Base-by-base conservation (phyloP, 2,329 filamentous ascomycete genomes). In the Fusarium goolgardi region DNA sequence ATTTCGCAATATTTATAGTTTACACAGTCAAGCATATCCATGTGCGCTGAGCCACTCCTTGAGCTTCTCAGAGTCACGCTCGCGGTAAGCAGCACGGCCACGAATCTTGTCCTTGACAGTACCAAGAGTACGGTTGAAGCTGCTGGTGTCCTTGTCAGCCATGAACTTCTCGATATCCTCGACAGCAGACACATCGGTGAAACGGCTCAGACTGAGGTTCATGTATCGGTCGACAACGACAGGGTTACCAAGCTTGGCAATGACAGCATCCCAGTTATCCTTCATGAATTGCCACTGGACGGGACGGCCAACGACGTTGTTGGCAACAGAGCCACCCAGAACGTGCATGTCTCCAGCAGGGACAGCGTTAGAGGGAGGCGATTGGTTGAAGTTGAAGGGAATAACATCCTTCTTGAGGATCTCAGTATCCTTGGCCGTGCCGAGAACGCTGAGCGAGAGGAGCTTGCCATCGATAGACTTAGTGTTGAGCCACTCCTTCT, bases 391-490 rank as follows among this genome's bases (percentile, higher is more conserved):
- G 79, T 97, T 91, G 79, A 94, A 97, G 86, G 80, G 90, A 72
- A 83, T 91, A 75, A 85, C 90, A 84, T 75, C 90, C 80, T 80
- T 80, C 58, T 85, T 82, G 44, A 96, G 88, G 31, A 97, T 82
- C 12, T 88, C 86, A 13, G 80, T 76, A 56, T 93, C 88, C 72
- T 90, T 90, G 21, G 91, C 89, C 39, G 89, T 88, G 34, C 94
- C 93, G 44, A 99, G 85, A 6, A 91, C 88, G 37, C 86, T 83
- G 5, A 98, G 86, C 70, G 89, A 91, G 68, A 97, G 91, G 71
- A 97, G 94, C 79, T 94, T 96, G 73, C 94, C 94, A 74, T 98
- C 96, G 37, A 97, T 90, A 10, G 94, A 93, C 53, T 91, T 90
- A 15, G 93, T 96, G 51, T 84, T 89, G 67, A 88, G 85, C 85